These are phyloP conservation scores for Coniochaeta pulveracea DNA, from an alignment of 2,329 filamentous ascomycete genomes.

Conservation along the genomic window DNA sequence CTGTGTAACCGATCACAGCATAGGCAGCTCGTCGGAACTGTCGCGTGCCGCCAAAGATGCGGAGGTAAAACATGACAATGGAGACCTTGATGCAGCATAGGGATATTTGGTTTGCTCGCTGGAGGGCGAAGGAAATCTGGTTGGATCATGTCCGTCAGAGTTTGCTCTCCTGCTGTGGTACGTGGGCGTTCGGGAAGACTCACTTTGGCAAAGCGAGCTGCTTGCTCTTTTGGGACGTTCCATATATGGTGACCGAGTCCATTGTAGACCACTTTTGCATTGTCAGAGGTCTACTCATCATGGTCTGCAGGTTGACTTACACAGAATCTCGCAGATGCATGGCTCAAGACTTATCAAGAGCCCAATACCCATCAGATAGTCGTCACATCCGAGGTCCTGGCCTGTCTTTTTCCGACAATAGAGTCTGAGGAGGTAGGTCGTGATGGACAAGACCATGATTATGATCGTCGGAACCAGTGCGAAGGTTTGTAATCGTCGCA, in stretches of 20 bases:
- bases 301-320: conserved; percentile 4
- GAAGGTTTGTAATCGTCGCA: conserved; percentile 3
- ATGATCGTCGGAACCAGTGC: conserved; percentile 6
- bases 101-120: conserved; percentile 9
- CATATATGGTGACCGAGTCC: conserved; percentile 7
- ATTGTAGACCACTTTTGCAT: conserved; percentile 3
- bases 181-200: background rate
- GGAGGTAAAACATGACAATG: conserved; percentile 12
- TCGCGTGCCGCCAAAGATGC: conserved; percentile 9
- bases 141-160: background rate
- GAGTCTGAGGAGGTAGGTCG: conserved; percentile 5
- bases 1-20: conserved; percentile 8
- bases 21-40: conserved; percentile 9
- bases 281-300: background rate
- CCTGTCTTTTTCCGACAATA: conserved; percentile 5
- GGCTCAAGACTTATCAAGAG: conserved; percentile 6
- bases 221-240: conserved; percentile 3
- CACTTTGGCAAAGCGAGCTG: conserved; percentile 4
- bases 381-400: conserved; percentile 6
- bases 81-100: conserved; percentile 10
- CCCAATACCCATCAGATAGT: conserved; percentile 7
- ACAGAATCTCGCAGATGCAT: conserved; percentile 6
- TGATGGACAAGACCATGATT: conserved; percentile 5
- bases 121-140: conserved; percentile 9
- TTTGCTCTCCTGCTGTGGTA: background rate